These are phyloP conservation scores for Moesziomyces aphidis DNA, from an alignment of 1,284 basidiomycete genomes.

Conservation along the genomic window DNA sequence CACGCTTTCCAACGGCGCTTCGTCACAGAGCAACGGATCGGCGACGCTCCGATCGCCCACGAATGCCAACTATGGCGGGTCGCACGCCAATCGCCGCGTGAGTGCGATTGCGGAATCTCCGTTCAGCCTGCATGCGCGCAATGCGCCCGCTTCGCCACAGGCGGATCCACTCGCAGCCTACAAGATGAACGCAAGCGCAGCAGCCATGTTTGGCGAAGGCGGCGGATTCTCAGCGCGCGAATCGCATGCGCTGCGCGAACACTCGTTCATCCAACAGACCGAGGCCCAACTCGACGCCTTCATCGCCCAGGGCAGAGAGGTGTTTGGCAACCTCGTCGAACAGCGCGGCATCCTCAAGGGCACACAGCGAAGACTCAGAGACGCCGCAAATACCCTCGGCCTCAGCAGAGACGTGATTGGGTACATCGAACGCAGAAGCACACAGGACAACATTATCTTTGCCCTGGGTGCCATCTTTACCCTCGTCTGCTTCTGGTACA, in stretches of 20 bases:
- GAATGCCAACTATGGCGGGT: conserved; percentile 14
- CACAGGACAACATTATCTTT: conserved; percentile 66
- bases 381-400: conserved; percentile 65
- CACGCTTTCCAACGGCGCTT: conserved; percentile 12
- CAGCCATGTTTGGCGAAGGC: conserved; percentile 54
- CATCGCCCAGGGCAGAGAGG: conserved; percentile 65
- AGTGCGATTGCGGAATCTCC: conserved; percentile 52
- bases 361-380: conserved; percentile 58
- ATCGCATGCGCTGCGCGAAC: conserved; percentile 63
- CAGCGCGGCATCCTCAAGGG: conserved; percentile 65
- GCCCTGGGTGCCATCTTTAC: conserved; percentile 62
- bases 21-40: not conserved
- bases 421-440: conserved; percentile 65
- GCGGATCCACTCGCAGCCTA: conserved; percentile 61
- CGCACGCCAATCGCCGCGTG: conserved; percentile 18
- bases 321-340: conserved; percentile 66
- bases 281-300: conserved; percentile 65
- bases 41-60: conserved; percentile 23
- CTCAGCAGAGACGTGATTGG: conserved; percentile 65
- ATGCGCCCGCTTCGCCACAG: conserved; percentile 19
- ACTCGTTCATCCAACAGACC: conserved; percentile 65
- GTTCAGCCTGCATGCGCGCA: conserved; percentile 54
- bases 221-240: conserved; percentile 53
- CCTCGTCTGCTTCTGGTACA: conserved; percentile 65
- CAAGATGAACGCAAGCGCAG: conserved; percentile 59